Conservation (phyloP, 2,329 filamentous ascomycete species). For the Colletotrichum limetticola region DNA sequence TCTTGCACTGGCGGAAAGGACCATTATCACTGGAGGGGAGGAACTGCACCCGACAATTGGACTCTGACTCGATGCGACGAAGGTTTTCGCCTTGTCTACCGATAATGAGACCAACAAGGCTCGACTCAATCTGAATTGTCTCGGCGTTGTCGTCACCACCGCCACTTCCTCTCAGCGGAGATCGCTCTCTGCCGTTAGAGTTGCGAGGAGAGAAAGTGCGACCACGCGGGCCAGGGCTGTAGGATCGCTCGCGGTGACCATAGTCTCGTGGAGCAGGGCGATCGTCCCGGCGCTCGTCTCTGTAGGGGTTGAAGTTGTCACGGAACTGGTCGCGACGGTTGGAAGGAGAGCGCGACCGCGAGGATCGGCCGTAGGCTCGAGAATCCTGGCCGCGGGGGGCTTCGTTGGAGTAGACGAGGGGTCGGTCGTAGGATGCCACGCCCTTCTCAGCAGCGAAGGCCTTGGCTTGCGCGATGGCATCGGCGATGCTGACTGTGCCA, state of each 20-base stretch:
- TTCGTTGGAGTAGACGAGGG: conserved; percentile 55
- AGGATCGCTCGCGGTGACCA: conserved; percentile 73
- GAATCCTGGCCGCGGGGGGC: conserved; percentile 46
- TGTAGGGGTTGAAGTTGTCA: conserved; percentile 84
- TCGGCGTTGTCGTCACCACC: conserved; percentile 78
- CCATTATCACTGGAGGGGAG: conserved; percentile 80
- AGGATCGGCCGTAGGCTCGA: conserved; percentile 65
- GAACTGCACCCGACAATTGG: conserved; percentile 87
- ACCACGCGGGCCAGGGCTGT: conserved; percentile 71
- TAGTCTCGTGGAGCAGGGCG: conserved; percentile 65
- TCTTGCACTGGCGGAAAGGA: conserved; percentile 84
- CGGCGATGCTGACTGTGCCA: conserved; percentile 84
- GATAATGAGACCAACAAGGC: conserved; percentile 89
- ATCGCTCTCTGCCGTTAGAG: conserved; percentile 66
- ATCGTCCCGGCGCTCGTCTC: conserved; percentile 81
- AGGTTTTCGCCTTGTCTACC: conserved; percentile 91
- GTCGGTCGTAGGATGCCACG: conserved; percentile 70
- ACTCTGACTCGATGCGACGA: conserved; percentile 84
- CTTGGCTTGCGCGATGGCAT: conserved; percentile 86
- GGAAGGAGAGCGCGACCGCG: conserved; percentile 79
- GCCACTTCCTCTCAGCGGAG: conserved; percentile 60
- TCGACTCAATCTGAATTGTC: conserved; percentile 87
- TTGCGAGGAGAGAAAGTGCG: conserved; percentile 70
- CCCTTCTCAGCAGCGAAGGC: conserved; percentile 85
- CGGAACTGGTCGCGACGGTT: conserved; percentile 75